Conservation (phyloP, 176 grass and related monocot species). For the Poa pratensis region DNA sequence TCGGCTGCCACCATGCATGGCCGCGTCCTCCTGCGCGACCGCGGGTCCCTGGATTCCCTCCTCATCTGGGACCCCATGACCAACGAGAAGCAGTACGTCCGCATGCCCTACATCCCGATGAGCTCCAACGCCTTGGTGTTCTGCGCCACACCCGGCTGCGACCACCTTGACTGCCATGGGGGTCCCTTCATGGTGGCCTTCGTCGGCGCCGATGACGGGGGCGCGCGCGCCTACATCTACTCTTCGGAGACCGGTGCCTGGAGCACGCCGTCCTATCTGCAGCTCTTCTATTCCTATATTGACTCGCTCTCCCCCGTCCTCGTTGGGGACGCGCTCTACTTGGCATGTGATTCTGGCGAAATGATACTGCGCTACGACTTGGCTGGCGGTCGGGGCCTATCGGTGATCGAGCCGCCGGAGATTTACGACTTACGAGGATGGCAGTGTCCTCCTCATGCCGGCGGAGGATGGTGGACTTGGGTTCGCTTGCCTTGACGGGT, state of each 20-base stretch:
- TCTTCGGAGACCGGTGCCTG: not conserved
- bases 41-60: not conserved
- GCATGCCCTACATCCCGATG: not conserved
- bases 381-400: not conserved
- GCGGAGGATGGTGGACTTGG: not conserved
- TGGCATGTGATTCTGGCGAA: not conserved
- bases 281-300: not conserved
- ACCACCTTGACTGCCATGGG: not conserved
- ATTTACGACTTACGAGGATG: not conserved
- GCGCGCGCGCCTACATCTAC: not conserved
- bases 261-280: not conserved
- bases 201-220: not conserved
- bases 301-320: not conserved
- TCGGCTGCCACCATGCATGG: slow-evolving; percentile 8
- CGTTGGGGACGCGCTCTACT: not conserved
- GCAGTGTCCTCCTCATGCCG: not conserved
- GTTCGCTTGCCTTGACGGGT: not conserved
- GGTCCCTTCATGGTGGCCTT: slow-evolving; percentile 6
- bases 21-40: not conserved
- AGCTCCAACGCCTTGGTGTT: not conserved
- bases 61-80: not conserved
- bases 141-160: not conserved
- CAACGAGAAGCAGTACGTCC: not conserved
- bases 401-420: not conserved
- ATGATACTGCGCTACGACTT: not conserved